A percentile compares a stretch with the other conserved stretches of the same genome.
These are phyloP conservation scores for Starmerella sirachaensis DNA, from an alignment of 805 yeast species.

Conservation along the genomic window DNA sequence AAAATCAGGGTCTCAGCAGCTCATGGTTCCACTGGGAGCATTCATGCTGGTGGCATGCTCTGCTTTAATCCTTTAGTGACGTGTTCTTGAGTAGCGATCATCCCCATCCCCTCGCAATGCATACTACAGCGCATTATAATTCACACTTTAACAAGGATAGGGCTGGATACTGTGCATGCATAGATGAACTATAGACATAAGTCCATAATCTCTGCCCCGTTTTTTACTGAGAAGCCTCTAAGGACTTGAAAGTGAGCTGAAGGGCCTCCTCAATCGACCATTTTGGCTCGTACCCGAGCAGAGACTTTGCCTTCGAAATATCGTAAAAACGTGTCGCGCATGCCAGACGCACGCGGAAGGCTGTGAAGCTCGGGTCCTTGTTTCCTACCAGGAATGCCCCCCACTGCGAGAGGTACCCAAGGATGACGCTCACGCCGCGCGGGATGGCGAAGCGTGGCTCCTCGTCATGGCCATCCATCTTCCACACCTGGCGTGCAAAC, in stretches of 20 bases:
- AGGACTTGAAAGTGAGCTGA: conserved; percentile 9
- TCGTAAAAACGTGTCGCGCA: conserved; percentile 92
- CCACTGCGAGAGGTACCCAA: conserved; percentile 72
- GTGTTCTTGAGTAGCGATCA: no score
- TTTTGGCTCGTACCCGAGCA: conserved; percentile 73
- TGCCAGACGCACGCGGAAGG: conserved; percentile 83
- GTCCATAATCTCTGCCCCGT: no score
- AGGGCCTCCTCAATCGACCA: conserved; percentile 60
- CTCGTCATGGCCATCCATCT: conserved; percentile 81
- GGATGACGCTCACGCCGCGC: conserved; percentile 63
- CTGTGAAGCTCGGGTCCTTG: conserved; percentile 91
- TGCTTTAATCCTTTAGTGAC: no score
- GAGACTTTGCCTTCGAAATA: conserved; percentile 68
- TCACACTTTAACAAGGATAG: no score
- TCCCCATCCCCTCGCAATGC: no score
- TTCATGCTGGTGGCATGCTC: no score
- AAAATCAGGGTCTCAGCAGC: no score
- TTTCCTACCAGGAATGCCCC: conserved; percentile 55
- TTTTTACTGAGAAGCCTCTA: background rate
- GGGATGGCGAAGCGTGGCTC: conserved; percentile 53
- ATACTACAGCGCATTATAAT: no score
- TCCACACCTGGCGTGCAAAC: conserved; percentile 92
- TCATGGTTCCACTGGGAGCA: no score
- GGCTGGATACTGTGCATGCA: no score
- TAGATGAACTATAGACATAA: no score